Evolutionary conservation across 768 basidiomycete genomes (phyloP).

Genomic region (Pisolithus marmoratus): DNA sequence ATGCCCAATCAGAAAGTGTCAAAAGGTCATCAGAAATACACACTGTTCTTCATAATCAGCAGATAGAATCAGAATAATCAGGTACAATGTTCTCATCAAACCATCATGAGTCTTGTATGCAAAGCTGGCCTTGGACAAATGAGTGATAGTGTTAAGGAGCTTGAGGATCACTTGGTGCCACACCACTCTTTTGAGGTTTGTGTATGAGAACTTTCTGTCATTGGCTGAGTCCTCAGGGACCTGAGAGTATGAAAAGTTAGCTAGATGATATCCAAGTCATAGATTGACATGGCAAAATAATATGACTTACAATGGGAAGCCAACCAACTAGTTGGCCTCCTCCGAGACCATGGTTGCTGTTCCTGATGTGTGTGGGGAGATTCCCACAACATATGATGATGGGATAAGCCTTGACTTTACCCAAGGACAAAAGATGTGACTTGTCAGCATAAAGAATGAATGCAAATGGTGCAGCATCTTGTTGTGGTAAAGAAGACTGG

Average conservation of each 20-base stretch:
- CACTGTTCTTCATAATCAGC: slow-evolving; percentile 44
- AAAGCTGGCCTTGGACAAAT: slow-evolving; percentile 17
- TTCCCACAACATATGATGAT: slow-evolving; percentile 28
- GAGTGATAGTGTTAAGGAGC: slow-evolving; percentile 23
- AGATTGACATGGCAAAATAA: neutral
- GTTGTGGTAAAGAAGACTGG: neutral
- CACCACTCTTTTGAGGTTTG: slow-evolving; percentile 28
- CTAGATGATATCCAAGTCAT: no score
- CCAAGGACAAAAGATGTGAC: slow-evolving; percentile 31
- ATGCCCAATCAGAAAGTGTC: neutral
- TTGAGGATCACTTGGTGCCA: slow-evolving; percentile 31
- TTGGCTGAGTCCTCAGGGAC: slow-evolving; percentile 12
- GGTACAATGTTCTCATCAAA: slow-evolving; percentile 25
- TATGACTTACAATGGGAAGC: slow-evolving; percentile 31
- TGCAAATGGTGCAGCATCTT: slow-evolving; percentile 19
- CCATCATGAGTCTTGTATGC: slow-evolving; percentile 23
- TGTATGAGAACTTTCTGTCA: slow-evolving; percentile 23
- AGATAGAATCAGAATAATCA: slow-evolving; percentile 31
- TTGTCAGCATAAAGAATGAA: slow-evolving; percentile 39
- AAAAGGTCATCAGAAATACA: slow-evolving; percentile 24
- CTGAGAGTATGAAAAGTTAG: neutral
- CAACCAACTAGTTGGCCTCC: slow-evolving; percentile 33
- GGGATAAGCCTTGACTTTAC: slow-evolving; percentile 33
- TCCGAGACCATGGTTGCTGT: slow-evolving; percentile 26
- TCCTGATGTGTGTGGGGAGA: slow-evolving; percentile 27